Conservation (phyloP, 177 flowering plant species). For the Telopea speciosissima region DNA sequence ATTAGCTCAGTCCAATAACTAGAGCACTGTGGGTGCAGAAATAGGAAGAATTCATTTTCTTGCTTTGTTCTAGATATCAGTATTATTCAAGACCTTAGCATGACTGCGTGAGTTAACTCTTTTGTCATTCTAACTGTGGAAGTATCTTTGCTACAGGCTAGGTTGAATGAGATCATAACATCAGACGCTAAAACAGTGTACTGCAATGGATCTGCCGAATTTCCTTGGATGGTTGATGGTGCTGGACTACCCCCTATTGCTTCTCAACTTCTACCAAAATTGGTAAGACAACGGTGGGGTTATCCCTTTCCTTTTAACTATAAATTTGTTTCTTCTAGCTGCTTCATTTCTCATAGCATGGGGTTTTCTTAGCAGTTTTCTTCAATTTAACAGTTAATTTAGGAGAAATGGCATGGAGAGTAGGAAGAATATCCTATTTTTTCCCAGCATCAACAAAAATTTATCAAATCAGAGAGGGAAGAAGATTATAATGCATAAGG, state of each 20-base stretch:
- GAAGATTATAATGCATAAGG: too few relatives aligned
- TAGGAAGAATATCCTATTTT: too few relatives aligned
- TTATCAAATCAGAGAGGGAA: too few relatives aligned
- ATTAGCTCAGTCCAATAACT: not conserved
- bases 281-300: slow-evolving; percentile 41
- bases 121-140: slow-evolving; percentile 1
- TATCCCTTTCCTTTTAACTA: not conserved
- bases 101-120: not conserved
- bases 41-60: not conserved
- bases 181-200: slow-evolving; percentile 42
- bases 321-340: not conserved
- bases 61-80: not conserved
- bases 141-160: slow-evolving; percentile 43
- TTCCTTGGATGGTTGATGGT: slow-evolving; percentile 96
- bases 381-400: too few relatives aligned
- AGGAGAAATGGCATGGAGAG: too few relatives aligned
- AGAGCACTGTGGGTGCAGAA: not conserved
- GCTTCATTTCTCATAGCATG: too few relatives aligned
- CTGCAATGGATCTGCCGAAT: slow-evolving; percentile 43
- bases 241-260: slow-evolving; percentile 87
- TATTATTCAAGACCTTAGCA: not conserved
- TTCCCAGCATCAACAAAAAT: too few relatives aligned
- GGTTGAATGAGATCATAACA: slow-evolving; percentile 82
- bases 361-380: too few relatives aligned
- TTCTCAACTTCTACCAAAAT: slow-evolving; percentile 62